A percentile compares a stretch with the other conserved stretches of the same genome.
Evolutionary conservation across 2,329 filamentous ascomycete species (phyloP).

Genomic region (Fonsecaea nubica): DNA sequence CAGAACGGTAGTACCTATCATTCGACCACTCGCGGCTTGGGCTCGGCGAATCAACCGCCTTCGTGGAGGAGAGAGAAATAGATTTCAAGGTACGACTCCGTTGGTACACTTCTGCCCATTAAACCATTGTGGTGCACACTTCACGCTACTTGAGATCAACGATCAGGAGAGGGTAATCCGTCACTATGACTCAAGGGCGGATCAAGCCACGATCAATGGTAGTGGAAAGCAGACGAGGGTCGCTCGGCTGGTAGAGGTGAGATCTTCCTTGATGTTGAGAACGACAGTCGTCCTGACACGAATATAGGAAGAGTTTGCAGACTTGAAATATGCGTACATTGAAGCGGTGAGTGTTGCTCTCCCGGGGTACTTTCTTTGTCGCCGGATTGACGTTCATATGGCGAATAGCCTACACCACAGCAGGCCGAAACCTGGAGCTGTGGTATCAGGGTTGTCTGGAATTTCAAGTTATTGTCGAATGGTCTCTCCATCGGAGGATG

Average conservation of each 20-base stretch:
- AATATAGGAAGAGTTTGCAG: conserved; percentile 40
- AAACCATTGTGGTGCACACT: conserved; percentile 38
- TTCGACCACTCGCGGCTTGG: conserved; percentile 20
- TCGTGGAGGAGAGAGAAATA: background rate
- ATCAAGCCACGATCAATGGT: conserved; percentile 28
- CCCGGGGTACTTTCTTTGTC: conserved; percentile 13
- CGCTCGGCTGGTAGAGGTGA: conserved; percentile 24
- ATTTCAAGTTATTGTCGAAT: conserved; percentile 37
- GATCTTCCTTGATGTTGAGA: background rate
- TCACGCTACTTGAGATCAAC: conserved; percentile 42
- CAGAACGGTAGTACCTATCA: conserved; percentile 31
- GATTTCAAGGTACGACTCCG: conserved; percentile 14
- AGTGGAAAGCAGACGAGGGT: conserved; percentile 31
- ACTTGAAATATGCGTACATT: conserved; percentile 39
- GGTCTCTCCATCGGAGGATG: conserved; percentile 34
- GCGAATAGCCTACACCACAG: conserved; percentile 35
- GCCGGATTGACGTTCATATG: background rate
- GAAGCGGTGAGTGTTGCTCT: conserved; percentile 36
- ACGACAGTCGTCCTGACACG: background rate
- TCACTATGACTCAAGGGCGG: conserved; percentile 41
- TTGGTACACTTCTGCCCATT: conserved; percentile 37
- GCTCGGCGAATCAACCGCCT: conserved; percentile 1
- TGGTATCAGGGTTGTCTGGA: conserved; percentile 38
- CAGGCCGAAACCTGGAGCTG: conserved; percentile 39
- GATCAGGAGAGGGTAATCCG: conserved; percentile 39